phyloP scores from a whole-genome alignment of 805 yeast genomes.

The Teunomyces stri region DNA sequence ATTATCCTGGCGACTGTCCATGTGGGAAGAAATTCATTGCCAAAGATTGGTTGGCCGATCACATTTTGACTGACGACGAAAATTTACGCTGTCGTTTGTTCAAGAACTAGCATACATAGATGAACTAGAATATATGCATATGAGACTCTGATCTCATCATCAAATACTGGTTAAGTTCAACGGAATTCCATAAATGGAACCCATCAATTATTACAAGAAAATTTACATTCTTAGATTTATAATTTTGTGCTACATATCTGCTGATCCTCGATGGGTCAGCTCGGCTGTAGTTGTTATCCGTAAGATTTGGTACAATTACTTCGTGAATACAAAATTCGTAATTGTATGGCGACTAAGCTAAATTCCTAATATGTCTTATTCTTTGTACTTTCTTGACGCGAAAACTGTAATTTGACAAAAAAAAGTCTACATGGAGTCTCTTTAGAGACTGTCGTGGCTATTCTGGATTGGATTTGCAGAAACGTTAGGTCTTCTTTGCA shows the following conservation, averaged over 20 bases:
- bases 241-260: not conserved
- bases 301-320: not conserved
- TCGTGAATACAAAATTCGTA: not conserved
- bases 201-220: not conserved
- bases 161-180: not conserved
- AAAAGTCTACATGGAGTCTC: not conserved
- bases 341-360: not conserved
- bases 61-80: conserved; percentile 36
- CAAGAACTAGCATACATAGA: conserved; percentile 6
- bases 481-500: conserved; percentile 3
- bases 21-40: conserved; percentile 53
- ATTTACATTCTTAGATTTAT: not conserved
- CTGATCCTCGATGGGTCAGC: not conserved
- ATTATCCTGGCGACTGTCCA: conserved; percentile 37
- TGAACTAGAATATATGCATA: not conserved
- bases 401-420: not conserved
- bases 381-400: not conserved
- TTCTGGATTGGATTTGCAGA: not conserved
- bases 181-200: not conserved
- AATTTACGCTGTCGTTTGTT: conserved; percentile 7
- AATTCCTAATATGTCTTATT: not conserved
- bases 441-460: not conserved
- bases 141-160: not conserved
- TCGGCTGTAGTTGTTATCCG: not conserved
- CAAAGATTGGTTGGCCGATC: conserved; percentile 56